Conservation (phyloP, 73 alveolate species). For the Halteria grandinella region DNA sequence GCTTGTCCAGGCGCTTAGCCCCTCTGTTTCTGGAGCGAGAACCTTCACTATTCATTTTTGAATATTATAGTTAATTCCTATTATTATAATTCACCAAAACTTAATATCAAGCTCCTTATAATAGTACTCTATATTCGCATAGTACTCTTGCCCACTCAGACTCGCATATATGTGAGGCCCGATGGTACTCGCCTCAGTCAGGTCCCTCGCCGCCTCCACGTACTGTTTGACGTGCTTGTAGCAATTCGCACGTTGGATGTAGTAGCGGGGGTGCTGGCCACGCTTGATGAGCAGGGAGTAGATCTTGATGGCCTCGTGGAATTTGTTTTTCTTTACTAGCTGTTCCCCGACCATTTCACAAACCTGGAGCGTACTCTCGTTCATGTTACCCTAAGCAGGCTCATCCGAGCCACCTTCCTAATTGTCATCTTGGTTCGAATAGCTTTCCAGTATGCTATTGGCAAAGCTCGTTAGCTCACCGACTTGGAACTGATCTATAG, state of each 20-base stretch:
- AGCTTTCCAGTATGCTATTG: too few relatives aligned
- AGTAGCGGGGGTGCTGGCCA: conserved; percentile 1
- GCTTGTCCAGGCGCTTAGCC: too few relatives aligned
- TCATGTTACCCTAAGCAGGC: too few relatives aligned
- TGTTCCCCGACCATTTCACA: conserved; percentile 14
- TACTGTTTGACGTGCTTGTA: background rate
- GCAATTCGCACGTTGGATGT: conserved; percentile 8
- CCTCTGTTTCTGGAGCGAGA: too few relatives aligned
- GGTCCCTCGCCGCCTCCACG: conserved; percentile 34
- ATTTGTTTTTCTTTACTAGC: background rate
- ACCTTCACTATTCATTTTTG: too few relatives aligned
- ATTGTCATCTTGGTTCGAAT: too few relatives aligned
- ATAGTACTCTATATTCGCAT: conserved; percentile 10
- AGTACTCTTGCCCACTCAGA: background rate
- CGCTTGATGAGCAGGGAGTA: background rate
- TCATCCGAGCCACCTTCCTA: too few relatives aligned
- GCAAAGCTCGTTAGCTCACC: too few relatives aligned
- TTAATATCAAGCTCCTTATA: conserved; percentile 33
- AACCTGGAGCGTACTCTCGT: background rate
- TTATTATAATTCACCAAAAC: conserved; percentile 53
- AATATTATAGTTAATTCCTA: too few relatives aligned
- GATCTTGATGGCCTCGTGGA: background rate
- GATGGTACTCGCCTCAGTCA: background rate
- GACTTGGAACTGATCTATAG: too few relatives aligned
- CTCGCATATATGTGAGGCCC: conserved; percentile 18